Base-by-base conservation (phyloP, 495 filamentous ascomycete species). In the Chaetomium fimeti region DNA sequence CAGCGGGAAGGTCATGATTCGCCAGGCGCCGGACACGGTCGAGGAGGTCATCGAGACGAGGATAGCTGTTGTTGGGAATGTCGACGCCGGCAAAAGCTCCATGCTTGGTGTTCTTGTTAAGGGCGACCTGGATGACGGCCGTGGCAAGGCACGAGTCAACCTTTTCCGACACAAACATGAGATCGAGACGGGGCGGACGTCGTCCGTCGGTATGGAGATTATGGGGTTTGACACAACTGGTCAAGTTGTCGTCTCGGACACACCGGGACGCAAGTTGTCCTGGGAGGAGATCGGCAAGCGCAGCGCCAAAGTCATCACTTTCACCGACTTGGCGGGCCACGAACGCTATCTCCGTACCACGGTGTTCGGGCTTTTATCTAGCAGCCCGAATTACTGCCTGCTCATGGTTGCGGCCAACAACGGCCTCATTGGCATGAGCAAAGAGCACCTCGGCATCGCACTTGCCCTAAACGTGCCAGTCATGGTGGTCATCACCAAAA, bases 361-460 rank as follows among this genome's bases (percentile, higher is more conserved):
- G 7, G 94, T 98, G 49, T 98, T 98, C 73, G 94, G 94, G 5
- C 82, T 98, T 64, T 76, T 98, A 47, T 94, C 91, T 71, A 94
- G 91, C 79, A 95, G 91, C 78, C 94, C 94, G 5, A 96, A 98
- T 71, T 98, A 97, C 80, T 97, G 95, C 76, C 77, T 98, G 49
- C 85, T 98, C 43, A 98, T 98, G 94, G 95, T 98, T 7, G 94
- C 95, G 7, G 94, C 94, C 36, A 98, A 98, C 72, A 98, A 98
- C 72, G 94, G 94, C 18, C 79, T 98, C 22, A 91, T 98, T 65
- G 94, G 94, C 8, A 98, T 98, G 94, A 93, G 90, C 76, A 95
- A 94, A 79, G 94, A 98, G 77, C 94, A 98, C 76, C 81, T 98
- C 22, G 94, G 94, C 20, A 97, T 98, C 72, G 94, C 94, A 1